Evolutionary conservation across 2,329 filamentous ascomycete species (phyloP).

Genomic region (Diaporthe vexans): DNA sequence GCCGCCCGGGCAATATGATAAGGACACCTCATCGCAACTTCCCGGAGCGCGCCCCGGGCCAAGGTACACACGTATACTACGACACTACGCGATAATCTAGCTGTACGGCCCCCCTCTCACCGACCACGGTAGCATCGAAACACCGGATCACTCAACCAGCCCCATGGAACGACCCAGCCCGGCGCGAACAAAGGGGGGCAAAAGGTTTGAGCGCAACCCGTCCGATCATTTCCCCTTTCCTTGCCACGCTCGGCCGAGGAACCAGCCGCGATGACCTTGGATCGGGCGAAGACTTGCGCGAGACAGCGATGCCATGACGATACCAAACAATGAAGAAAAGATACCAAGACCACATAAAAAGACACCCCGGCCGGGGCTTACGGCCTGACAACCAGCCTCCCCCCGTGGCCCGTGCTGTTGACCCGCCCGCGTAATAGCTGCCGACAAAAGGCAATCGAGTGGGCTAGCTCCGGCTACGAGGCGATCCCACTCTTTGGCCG

Average conservation of each 20-base stretch:
- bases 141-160: constrained; percentile 21
- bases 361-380: neutral
- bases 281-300: neutral
- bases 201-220: constrained; percentile 15
- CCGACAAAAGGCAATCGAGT: constrained; percentile 29
- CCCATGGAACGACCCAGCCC: constrained; percentile 15
- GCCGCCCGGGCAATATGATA: neutral
- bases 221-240: constrained; percentile 10
- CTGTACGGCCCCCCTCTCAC: constrained; percentile 20
- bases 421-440: constrained; percentile 21
- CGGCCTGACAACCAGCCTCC: neutral
- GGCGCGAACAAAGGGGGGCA: constrained; percentile 3
- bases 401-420: constrained; percentile 11
- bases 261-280: neutral
- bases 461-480: constrained; percentile 19
- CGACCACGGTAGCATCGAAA: constrained; percentile 28
- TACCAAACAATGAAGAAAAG: neutral
- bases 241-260: constrained; percentile 15
- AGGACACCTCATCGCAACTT: constrained; percentile 16
- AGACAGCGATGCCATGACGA: constrained; percentile 9
- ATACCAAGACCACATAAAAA: neutral
- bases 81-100: constrained; percentile 10
- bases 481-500: constrained; percentile 24
- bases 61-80: constrained; percentile 13
- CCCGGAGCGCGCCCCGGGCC: constrained; percentile 41